Evolutionary conservation across 805 yeast species (phyloP).

Genomic region (Yamadazyma kitorensis): DNA sequence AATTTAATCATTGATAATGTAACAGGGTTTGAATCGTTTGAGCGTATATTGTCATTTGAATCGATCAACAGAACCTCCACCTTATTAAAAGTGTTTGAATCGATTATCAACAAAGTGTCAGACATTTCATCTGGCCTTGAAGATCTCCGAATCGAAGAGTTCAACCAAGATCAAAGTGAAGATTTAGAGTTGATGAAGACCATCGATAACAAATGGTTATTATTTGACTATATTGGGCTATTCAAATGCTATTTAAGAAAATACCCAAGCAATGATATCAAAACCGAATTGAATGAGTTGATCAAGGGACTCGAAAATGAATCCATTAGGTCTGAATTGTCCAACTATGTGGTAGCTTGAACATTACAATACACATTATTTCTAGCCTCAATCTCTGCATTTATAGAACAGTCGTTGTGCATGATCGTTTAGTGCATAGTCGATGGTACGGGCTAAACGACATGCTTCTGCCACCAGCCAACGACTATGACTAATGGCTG

Average conservation of each 20-base stretch:
- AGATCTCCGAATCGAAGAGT: constrained; percentile 22
- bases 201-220: constrained; percentile 40
- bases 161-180: constrained; percentile 23
- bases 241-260: constrained; percentile 37
- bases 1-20: constrained; percentile 39
- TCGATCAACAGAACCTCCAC: constrained; percentile 5
- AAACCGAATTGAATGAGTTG: no score
- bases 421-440: no score
- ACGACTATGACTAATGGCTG: no score
- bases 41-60: constrained; percentile 32
- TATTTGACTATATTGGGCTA: constrained; percentile 40
- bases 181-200: constrained; percentile 20
- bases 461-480: no score
- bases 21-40: constrained; percentile 42
- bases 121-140: neutral
- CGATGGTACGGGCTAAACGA: no score
- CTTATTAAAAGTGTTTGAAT: neutral
- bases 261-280: no score
- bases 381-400: no score
- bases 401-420: no score
- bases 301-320: no score
- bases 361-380: no score
- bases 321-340: no score
- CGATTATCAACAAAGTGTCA: neutral
- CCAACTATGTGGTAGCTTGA: no score